Evolutionary conservation across 208 protist species (phyloP).

Genomic region (Trypanosoma melophagium): DNA sequence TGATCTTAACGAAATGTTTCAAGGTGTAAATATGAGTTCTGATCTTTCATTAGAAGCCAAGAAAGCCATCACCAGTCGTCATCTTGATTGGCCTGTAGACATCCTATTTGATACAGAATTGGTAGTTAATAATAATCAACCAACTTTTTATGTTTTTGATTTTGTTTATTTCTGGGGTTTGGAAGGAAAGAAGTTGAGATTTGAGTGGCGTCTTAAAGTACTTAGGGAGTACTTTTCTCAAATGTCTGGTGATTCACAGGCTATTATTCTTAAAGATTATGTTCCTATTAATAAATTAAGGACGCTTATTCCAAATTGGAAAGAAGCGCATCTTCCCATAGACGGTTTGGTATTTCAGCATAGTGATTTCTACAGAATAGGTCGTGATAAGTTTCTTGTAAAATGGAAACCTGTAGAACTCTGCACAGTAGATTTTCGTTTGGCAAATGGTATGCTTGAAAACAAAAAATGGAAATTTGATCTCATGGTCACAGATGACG

Average conservation of each 20-base stretch:
- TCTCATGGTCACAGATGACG: constrained; percentile 55
- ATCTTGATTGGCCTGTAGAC: constrained; percentile 37
- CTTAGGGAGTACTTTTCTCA: constrained; percentile 60
- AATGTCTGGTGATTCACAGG: neutral
- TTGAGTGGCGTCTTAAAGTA: constrained; percentile 51
- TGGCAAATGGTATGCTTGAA: constrained; percentile 43
- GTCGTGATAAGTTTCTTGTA: constrained; percentile 61
- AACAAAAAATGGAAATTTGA: constrained; percentile 49
- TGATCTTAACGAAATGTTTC: constrained; percentile 73
- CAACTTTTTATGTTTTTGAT: constrained; percentile 76
- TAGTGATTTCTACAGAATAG: constrained; percentile 67
- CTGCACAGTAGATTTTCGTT: constrained; percentile 85
- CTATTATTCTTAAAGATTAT: constrained; percentile 73
- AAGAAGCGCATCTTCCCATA: constrained; percentile 50
- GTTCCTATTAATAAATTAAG: constrained; percentile 65
- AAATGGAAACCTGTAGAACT: constrained; percentile 88
- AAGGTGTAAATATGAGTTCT: constrained; percentile 26
- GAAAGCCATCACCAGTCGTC: constrained; percentile 11
- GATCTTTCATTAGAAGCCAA: constrained; percentile 2
- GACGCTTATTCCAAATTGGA: constrained; percentile 51
- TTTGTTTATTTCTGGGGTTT: constrained; percentile 79
- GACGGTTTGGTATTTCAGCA: constrained; percentile 88
- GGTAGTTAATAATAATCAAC: constrained; percentile 24
- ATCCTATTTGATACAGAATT: constrained; percentile 80
- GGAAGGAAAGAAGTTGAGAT: constrained; percentile 46